Evolutionary conservation across 352 stramenopile genomes (phyloP).

Genomic region (Phytopythium helicoides): DNA sequence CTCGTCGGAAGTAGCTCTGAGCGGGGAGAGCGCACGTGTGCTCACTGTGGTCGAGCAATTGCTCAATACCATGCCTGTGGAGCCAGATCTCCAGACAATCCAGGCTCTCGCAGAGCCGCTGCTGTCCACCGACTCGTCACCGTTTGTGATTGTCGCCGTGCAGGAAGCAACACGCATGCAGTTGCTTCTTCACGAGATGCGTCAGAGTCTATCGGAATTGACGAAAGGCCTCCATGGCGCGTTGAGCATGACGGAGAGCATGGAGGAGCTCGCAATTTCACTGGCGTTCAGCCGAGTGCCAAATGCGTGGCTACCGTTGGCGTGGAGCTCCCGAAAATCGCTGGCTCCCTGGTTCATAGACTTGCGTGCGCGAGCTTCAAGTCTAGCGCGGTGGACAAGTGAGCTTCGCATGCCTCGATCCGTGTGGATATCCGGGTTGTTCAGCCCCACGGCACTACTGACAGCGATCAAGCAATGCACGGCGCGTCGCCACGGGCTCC

Average conservation of each 20-base stretch:
- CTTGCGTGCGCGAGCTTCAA: conserved; percentile 67
- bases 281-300: not conserved
- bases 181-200: conserved; percentile 57
- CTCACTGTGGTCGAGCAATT: conserved; percentile 53
- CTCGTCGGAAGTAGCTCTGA: conserved; percentile 3
- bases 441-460: conserved; percentile 83
- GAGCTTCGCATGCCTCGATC: conserved; percentile 74
- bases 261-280: conserved; percentile 61
- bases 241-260: conserved; percentile 87
- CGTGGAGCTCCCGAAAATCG: conserved; percentile 85
- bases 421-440: conserved; percentile 80
- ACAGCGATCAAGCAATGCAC: conserved; percentile 87
- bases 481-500: conserved; percentile 77
- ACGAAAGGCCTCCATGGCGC: conserved; percentile 81
- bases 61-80: conserved; percentile 50
- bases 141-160: conserved; percentile 82
- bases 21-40: conserved; percentile 30
- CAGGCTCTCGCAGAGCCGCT: conserved; percentile 54
- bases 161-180: conserved; percentile 83
- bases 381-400: conserved; percentile 43
- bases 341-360: conserved; percentile 80
- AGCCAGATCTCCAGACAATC: conserved; percentile 57
- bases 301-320: not conserved
- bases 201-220: conserved; percentile 58
- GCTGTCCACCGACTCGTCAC: conserved; percentile 56